Evolutionary conservation across 257 asterid genomes (phyloP).

Genomic region (Anisodus acutangulus): DNA sequence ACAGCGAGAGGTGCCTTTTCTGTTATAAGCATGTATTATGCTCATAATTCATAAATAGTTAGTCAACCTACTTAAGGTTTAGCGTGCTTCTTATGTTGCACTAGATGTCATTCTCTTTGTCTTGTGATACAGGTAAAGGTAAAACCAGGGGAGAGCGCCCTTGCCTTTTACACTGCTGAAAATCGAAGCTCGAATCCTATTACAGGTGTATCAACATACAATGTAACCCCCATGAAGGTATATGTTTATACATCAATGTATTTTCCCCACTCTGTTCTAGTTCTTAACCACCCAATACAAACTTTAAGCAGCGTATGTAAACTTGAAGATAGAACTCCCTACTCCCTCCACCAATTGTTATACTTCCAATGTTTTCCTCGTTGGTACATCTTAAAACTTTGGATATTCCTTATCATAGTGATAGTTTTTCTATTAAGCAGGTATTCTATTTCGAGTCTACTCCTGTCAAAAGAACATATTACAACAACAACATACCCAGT

Average conservation of each 20-base stretch:
- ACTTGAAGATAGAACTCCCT: neutral
- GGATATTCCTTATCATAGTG: neutral
- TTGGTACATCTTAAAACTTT: neutral
- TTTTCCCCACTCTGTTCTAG: neutral
- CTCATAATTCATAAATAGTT: conserved; percentile 22
- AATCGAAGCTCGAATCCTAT: conserved; percentile 78
- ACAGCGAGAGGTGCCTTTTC: conserved; percentile 72
- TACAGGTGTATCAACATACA: conserved; percentile 83
- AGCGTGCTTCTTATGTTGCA: neutral
- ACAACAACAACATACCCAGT: no score
- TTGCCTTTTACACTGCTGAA: conserved; percentile 95
- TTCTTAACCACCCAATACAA: neutral
- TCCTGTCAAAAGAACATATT: neutral
- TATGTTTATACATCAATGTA: neutral
- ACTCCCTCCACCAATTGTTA: neutral
- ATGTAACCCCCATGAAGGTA: conserved; percentile 98
- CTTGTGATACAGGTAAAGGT: conserved; percentile 62
- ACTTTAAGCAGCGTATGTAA: neutral
- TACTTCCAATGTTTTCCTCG: neutral
- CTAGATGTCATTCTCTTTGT: conserved; percentile 22
- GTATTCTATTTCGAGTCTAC: neutral
- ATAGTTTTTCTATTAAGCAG: neutral
- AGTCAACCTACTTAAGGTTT: neutral
- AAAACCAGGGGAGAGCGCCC: conserved; percentile 97
- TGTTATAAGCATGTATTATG: neutral